These are phyloP conservation scores for Penicillium paneum DNA, from an alignment of 2,329 filamentous ascomycete species.

Conservation along the genomic window DNA sequence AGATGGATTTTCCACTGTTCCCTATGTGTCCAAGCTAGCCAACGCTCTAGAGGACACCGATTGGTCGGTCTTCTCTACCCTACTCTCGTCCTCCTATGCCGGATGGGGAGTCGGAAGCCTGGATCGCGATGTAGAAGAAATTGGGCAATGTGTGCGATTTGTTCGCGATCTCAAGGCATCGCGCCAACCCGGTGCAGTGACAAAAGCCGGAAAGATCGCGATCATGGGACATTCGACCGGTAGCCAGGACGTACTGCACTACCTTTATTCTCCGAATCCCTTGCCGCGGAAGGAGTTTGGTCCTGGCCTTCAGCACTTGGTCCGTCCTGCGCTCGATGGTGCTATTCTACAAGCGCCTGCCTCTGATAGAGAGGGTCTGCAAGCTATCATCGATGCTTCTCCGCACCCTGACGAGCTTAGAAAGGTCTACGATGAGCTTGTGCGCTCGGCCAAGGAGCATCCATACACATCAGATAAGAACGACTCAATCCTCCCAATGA, in stretches of 20 bases:
- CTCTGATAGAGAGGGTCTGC: slow-evolving; percentile 67
- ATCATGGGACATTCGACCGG: slow-evolving; percentile 69
- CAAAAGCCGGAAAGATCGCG: slow-evolving; percentile 52
- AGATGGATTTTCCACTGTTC: slow-evolving; percentile 56
- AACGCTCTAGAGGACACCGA: slow-evolving; percentile 45
- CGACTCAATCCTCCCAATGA: slow-evolving; percentile 34
- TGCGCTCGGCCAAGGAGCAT: slow-evolving; percentile 32
- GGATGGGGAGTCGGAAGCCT: slow-evolving; percentile 56
- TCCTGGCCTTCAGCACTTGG: slow-evolving; percentile 29
- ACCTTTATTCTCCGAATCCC: slow-evolving; percentile 50
- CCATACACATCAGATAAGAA: slow-evolving; percentile 24
- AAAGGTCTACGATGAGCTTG: slow-evolving; percentile 34
- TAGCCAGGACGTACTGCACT: slow-evolving; percentile 66
- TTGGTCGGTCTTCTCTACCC: slow-evolving; percentile 54
- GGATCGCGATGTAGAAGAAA: slow-evolving; percentile 53
- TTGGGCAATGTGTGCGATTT: slow-evolving; percentile 52
- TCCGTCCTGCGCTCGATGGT: slow-evolving; percentile 61
- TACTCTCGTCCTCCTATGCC: slow-evolving; percentile 52
- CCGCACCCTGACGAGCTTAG: slow-evolving; percentile 16
- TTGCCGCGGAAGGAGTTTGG: slow-evolving; percentile 28
- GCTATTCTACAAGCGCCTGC: slow-evolving; percentile 78
- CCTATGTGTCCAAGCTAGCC: slow-evolving; percentile 53
- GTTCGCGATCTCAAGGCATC: slow-evolving; percentile 41
- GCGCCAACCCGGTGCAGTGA: slow-evolving; percentile 6
- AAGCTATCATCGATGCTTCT: slow-evolving; percentile 31